Percentiles rank a stretch among this genome's conserved stretches.
These are phyloP conservation scores for Cordyceps javanica DNA, from an alignment of 2,329 filamentous ascomycete species.

Conservation along the genomic window DNA sequence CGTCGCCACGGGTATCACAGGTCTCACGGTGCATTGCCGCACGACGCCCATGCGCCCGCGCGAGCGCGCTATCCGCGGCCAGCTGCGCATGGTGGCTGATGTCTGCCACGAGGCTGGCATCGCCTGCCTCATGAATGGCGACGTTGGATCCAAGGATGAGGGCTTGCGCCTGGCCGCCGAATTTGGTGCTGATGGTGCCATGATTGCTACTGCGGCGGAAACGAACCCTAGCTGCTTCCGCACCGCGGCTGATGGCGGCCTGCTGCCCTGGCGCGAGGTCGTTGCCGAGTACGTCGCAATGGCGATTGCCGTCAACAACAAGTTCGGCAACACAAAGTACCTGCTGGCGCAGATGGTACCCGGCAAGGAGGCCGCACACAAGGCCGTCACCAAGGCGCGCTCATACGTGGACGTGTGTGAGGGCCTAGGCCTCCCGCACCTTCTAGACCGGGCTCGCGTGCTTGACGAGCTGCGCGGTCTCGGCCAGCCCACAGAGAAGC, in stretches of 20 bases:
- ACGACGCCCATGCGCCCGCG: slow-evolving; percentile 93
- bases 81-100: slow-evolving; percentile 75
- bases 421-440: slow-evolving; percentile 55
- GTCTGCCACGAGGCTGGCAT: slow-evolving; percentile 81
- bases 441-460: slow-evolving; percentile 57
- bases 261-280: slow-evolving; percentile 69
- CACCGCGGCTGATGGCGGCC: slow-evolving; percentile 59
- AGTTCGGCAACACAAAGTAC: slow-evolving; percentile 90
- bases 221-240: slow-evolving; percentile 87
- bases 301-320: slow-evolving; percentile 74
- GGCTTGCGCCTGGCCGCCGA: slow-evolving; percentile 66
- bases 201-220: slow-evolving; percentile 94
- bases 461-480: slow-evolving; percentile 60
- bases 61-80: slow-evolving; percentile 78
- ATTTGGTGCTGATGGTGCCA: slow-evolving; percentile 85
- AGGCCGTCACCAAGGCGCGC: slow-evolving; percentile 56
- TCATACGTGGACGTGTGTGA: slow-evolving; percentile 66
- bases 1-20: slow-evolving; percentile 82
- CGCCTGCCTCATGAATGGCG: slow-evolving; percentile 92
- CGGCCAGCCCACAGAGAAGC: slow-evolving; percentile 35
- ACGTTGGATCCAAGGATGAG: slow-evolving; percentile 71
- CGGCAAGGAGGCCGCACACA: slow-evolving; percentile 63
- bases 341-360: slow-evolving; percentile 79
- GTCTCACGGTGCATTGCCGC: slow-evolving; percentile 88
- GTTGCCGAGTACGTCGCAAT: slow-evolving; percentile 68